phyloP scores from a whole-genome alignment of 345 rosid genomes.

The Conringia planisiliqua region DNA sequence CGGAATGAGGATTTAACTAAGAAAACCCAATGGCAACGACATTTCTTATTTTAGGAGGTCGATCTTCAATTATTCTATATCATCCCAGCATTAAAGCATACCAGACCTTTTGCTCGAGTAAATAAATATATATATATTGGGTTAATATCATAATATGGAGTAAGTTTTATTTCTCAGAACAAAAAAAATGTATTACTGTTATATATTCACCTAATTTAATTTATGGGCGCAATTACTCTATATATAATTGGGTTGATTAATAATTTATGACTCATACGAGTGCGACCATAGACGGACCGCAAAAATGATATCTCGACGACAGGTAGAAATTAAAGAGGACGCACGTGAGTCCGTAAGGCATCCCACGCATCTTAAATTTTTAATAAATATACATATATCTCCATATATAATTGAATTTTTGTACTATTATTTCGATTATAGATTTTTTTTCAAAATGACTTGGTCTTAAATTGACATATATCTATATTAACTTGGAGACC shows the following conservation, averaged over 20 bases:
- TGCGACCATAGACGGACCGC: neutral
- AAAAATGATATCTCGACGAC: neutral
- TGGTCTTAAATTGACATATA: neutral
- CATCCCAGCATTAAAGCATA: neutral
- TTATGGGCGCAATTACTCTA: neutral
- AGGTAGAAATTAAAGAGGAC: neutral
- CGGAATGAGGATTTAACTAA: neutral
- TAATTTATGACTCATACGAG: neutral
- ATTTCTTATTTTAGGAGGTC: neutral
- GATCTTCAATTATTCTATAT: neutral
- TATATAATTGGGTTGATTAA: neutral
- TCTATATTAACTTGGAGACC: neutral
- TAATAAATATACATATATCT: neutral
- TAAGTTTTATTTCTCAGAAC: neutral
- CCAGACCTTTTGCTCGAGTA: neutral
- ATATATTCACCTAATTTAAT: neutral
- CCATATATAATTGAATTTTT: neutral
- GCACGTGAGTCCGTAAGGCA: neutral
- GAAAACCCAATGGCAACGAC: neutral
- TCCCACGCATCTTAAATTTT: neutral
- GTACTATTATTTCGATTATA: neutral
- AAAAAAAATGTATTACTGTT: neutral
- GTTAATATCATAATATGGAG: neutral
- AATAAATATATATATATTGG: neutral
- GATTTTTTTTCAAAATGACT: neutral